phyloP scores from a whole-genome alignment of 2,329 filamentous ascomycete species.

The Periconia sp. region DNA sequence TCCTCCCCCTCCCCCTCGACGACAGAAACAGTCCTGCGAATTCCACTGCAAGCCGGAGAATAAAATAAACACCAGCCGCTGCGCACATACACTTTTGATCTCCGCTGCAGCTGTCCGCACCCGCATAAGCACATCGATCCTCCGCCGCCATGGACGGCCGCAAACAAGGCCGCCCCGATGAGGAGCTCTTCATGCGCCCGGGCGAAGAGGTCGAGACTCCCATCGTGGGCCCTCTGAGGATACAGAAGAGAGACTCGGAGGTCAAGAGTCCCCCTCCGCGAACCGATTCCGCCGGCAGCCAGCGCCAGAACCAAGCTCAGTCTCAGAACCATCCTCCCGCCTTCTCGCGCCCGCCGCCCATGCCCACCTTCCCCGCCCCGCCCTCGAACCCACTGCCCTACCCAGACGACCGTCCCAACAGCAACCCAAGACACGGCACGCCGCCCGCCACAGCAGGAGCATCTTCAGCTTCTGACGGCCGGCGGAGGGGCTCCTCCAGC shows the following conservation, averaged over 20 bases:
- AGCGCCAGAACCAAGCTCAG: constrained; percentile 1
- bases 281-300: constrained; percentile 67
- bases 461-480: constrained; percentile 16
- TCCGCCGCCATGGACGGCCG: constrained; percentile 45
- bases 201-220: constrained; percentile 63
- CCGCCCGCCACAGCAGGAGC: constrained; percentile 23
- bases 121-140: background rate
- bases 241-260: constrained; percentile 69
- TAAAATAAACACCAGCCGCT: no score
- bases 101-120: background rate
- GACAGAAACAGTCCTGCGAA: no score
- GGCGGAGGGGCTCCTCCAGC: constrained; percentile 31
- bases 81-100: background rate
- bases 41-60: no score
- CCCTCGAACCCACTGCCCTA: constrained; percentile 49
- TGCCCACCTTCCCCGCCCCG: constrained; percentile 65
- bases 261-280: constrained; percentile 51
- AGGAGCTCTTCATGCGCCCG: constrained; percentile 76
- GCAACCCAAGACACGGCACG: constrained; percentile 34
- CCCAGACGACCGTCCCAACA: constrained; percentile 45
- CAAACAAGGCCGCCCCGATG: constrained; percentile 68
- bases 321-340: constrained; percentile 11
- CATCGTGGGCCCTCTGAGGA: constrained; percentile 79
- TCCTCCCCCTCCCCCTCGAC: no score
- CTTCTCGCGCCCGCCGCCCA: constrained; percentile 47